Evolutionary conservation across 1,139 yeast genomes (phyloP), one percentile per base, ranked within the genome.

Genomic region (Pichia sp.): DNA sequence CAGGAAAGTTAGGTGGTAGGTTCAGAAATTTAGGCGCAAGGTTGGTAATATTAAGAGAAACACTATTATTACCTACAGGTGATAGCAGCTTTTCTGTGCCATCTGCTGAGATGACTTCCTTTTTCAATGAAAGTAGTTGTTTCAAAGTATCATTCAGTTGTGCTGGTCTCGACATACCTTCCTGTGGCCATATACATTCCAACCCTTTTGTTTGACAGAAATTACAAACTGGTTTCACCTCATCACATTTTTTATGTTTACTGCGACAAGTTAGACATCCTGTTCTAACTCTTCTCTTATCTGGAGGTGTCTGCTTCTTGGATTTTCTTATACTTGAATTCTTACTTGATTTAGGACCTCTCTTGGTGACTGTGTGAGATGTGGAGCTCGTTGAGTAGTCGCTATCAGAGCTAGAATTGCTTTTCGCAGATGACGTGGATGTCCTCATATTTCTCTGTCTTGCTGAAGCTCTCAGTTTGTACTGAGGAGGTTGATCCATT

Each of bases 161-260:
- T 12, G 36, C 22, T 3, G 39, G 39, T 22, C 30, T 32, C 16
- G 44, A 29, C 30, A 30, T 48, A 24, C 49, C 54, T 27, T 51
- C 50, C 30, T 49, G 50, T 3, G 69, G 69, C 69, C 69, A 66
- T 29, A 58, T 56, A 44, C 71, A 66, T 5, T 43, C 43, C 12
- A 60, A 49, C 7, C 58, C 56, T 46, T 56, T 52, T 27, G 55
- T 40, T 10, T 50, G 40, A 44, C 71, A 66, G 24, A 61, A 58
- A 8, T 60, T 57, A 42, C 72, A 66, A 13, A 50, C 44, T 6
- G 71, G 71, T 41, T 64, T 62, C 20, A 45, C 43, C 37, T 66
- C 72, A 45, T 66, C 71, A 44, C 72, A 67, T 42, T 66, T 66
- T 48, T 65, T 66, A 44, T 67, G 70, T 32, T 63, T 59, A 34